Percentiles rank a stretch among this genome's conserved stretches.
phyloP scores from a whole-genome alignment of 495 filamentous ascomycete species.

The Parmelia sp. region DNA sequence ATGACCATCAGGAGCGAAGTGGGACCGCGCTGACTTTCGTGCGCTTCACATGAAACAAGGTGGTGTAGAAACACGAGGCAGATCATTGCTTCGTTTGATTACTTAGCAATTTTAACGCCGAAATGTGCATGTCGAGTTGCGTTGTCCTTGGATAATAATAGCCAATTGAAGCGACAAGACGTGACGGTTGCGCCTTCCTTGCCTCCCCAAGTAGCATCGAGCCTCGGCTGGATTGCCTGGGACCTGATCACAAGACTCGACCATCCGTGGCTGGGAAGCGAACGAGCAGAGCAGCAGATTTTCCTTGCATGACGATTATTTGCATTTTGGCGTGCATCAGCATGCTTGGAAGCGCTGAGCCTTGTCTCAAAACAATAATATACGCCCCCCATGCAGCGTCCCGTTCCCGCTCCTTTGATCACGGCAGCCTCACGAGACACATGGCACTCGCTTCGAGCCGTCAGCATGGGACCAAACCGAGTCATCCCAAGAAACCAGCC shows the following conservation, averaged over 20 bases:
- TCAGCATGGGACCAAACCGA: conserved; percentile 16
- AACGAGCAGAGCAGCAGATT: neutral
- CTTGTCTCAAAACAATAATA: conserved; percentile 6
- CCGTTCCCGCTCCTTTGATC: conserved; percentile 19
- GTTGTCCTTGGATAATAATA: neutral
- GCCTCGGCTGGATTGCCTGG: neutral
- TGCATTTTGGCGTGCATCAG: conserved; percentile 10
- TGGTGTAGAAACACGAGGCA: neutral
- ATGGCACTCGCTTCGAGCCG: conserved; percentile 19
- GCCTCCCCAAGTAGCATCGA: neutral
- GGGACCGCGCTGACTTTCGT: neutral
- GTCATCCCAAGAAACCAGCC: neutral
- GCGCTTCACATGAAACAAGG: neutral
- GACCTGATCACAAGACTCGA: neutral
- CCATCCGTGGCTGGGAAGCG: neutral
- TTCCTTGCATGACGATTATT: neutral
- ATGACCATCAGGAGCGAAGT: neutral
- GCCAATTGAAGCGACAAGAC: neutral
- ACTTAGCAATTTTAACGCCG: neutral
- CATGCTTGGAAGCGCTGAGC: conserved; percentile 13
- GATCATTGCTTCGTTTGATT: neutral
- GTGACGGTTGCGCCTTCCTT: neutral
- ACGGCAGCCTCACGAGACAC: conserved; percentile 20
- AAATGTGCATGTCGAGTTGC: neutral
- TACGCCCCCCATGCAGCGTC: conserved; percentile 19